Percentiles rank a stretch among this genome's conserved stretches.
phyloP scores from a whole-genome alignment of 2,329 filamentous ascomycete species.

The Fusarium lateritium region DNA sequence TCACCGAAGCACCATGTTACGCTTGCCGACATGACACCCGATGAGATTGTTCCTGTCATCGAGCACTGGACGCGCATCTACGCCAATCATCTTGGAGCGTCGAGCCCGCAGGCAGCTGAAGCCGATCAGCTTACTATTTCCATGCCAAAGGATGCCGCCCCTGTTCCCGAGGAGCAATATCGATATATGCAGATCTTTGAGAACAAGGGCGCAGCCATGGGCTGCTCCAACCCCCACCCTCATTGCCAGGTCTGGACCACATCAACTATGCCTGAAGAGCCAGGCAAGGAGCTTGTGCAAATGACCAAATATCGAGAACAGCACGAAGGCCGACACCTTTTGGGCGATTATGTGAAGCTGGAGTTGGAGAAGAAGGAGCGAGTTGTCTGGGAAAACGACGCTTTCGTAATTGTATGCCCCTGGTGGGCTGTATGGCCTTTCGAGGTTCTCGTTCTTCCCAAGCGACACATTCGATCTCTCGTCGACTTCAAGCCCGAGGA shows the following conservation, averaged over 20 bases:
- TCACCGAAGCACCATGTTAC: slow-evolving; percentile 92
- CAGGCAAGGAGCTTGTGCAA: slow-evolving; percentile 81
- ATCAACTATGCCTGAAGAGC: slow-evolving; percentile 91
- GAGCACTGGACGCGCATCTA: slow-evolving; percentile 95
- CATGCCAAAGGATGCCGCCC: slow-evolving; percentile 55
- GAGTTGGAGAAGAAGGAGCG: slow-evolving; percentile 88
- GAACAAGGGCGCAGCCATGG: slow-evolving; percentile 98
- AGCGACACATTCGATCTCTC: slow-evolving; percentile 85
- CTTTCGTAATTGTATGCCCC: slow-evolving; percentile 89
- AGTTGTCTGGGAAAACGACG: slow-evolving; percentile 88
- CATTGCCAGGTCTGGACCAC: slow-evolving; percentile 98
- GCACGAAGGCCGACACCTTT: slow-evolving; percentile 80
- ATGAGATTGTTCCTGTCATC: slow-evolving; percentile 85
- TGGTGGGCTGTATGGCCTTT: slow-evolving; percentile 99
- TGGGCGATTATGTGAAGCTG: slow-evolving; percentile 88
- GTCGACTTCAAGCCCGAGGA: slow-evolving; percentile 84
- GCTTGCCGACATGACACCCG: slow-evolving; percentile 86
- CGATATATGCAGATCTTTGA: slow-evolving; percentile 99
- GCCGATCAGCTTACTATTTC: slow-evolving; percentile 59
- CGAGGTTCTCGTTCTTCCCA: slow-evolving; percentile 90
- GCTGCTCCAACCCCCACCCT: slow-evolving; percentile 97
- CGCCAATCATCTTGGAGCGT: slow-evolving; percentile 81
- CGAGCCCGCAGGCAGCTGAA: slow-evolving; percentile 71
- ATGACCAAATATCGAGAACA: slow-evolving; percentile 83
- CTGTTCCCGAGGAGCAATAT: slow-evolving; percentile 79